Evolutionary conservation across 768 basidiomycete species (phyloP).

Genomic region (Podaxis sp.): DNA sequence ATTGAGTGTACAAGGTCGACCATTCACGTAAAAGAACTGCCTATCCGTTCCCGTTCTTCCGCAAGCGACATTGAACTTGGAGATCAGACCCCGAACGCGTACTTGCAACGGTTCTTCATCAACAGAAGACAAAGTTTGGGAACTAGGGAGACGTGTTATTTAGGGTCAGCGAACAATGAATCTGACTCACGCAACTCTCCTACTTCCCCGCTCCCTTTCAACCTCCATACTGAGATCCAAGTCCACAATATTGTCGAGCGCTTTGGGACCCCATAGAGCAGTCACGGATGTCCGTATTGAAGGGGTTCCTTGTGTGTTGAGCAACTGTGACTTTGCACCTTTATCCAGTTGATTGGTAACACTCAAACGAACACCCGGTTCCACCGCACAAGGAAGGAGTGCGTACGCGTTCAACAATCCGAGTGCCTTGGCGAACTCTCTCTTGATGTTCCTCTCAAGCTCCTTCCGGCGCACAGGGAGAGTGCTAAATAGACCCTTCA

Average conservation of each 20-base stretch:
- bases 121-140: conserved; percentile 10
- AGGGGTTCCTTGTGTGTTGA: conserved; percentile 69
- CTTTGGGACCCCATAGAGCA: conserved; percentile 83
- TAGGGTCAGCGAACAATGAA: background rate
- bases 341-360: conserved; percentile 68
- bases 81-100: conserved; percentile 74
- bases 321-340: conserved; percentile 75
- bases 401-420: conserved; percentile 85
- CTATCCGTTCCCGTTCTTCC: conserved; percentile 80
- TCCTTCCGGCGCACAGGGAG: conserved; percentile 93
- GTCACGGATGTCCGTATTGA: conserved; percentile 63
- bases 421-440: conserved; percentile 88
- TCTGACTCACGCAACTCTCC: conserved; percentile 18
- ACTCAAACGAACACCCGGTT: conserved; percentile 68
- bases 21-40: conserved; percentile 93
- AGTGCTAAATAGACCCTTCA: conserved; percentile 72
- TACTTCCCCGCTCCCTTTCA: conserved; percentile 54
- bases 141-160: background rate
- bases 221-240: conserved; percentile 72
- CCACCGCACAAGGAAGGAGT: conserved; percentile 77
- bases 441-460: conserved; percentile 81
- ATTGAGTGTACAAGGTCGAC: conserved; percentile 76
- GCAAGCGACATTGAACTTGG: conserved; percentile 72
- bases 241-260: conserved; percentile 71
- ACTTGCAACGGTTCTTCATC: conserved; percentile 38